A percentile compares a stretch with the other conserved stretches of the same genome.
Evolutionary conservation across 2,329 filamentous ascomycete species (phyloP).

Genomic region (Sphaerulina musiva): DNA sequence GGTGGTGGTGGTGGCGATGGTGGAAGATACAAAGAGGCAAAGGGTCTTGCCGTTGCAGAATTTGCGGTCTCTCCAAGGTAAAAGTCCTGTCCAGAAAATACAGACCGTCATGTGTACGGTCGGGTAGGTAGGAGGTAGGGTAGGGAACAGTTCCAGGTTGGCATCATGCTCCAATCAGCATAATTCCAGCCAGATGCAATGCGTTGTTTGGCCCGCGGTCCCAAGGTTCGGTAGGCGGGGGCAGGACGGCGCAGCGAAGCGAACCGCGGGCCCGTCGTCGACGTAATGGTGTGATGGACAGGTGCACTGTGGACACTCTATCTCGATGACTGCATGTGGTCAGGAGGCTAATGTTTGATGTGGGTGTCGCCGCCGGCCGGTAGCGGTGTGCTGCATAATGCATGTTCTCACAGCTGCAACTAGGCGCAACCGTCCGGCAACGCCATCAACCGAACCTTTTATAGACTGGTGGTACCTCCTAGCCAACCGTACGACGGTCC

Average conservation of each 20-base stretch:
- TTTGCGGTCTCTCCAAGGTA: too few relatives aligned
- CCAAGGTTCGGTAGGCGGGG: background rate
- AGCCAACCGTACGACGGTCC: too few relatives aligned
- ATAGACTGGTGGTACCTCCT: too few relatives aligned
- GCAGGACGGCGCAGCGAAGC: background rate
- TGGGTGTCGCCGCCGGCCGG: background rate
- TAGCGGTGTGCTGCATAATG: background rate
- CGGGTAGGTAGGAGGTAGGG: too few relatives aligned
- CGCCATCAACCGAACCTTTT: constrained; percentile 10
- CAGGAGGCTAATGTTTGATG: background rate
- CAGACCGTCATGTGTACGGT: too few relatives aligned
- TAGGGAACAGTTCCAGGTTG: background rate
- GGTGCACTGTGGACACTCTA: background rate
- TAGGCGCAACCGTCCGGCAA: background rate
- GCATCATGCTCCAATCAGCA: background rate
- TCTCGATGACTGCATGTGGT: too few relatives aligned
- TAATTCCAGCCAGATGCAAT: background rate
- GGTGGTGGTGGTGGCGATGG: too few relatives aligned
- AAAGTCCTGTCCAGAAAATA: too few relatives aligned
- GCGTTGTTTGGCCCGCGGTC: background rate
- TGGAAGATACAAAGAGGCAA: too few relatives aligned
- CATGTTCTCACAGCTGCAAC: background rate
- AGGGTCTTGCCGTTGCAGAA: too few relatives aligned
- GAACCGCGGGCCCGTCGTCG: background rate
- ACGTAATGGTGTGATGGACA: background rate